Evolutionary conservation across 306 rosid genomes (phyloP).

Genomic region (Ammopiptanthus mongolicus): DNA sequence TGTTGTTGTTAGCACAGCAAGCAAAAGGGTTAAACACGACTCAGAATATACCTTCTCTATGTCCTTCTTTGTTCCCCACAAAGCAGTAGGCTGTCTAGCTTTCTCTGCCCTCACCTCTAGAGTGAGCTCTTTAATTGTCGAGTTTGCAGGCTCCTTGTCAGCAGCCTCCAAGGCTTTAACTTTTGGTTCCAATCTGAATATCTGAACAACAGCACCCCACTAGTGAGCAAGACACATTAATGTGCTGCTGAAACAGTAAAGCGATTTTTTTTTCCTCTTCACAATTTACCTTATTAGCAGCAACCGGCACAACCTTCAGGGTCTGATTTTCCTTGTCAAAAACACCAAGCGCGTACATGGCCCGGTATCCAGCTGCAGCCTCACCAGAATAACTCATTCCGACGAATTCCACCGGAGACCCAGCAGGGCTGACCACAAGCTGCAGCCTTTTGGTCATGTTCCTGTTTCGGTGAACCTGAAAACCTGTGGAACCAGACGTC

Average conservation of each 20-base stretch:
- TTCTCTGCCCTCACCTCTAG: not conserved
- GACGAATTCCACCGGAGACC: slow-evolving; percentile 62
- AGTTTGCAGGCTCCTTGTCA: slow-evolving; percentile 34
- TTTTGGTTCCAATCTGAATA: slow-evolving; percentile 81
- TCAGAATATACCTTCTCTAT: slow-evolving; percentile 49
- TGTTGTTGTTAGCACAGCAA: not conserved
- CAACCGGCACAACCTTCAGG: slow-evolving; percentile 60
- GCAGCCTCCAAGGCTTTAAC: slow-evolving; percentile 39
- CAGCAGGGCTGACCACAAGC: slow-evolving; percentile 62
- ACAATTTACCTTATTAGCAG: slow-evolving; percentile 58
- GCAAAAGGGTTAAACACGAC: not conserved
- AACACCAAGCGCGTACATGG: slow-evolving; percentile 65
- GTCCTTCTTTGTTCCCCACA: slow-evolving; percentile 58
- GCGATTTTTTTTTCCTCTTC: not conserved
- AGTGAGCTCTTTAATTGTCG: slow-evolving; percentile 37
- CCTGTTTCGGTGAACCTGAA: slow-evolving; percentile 45
- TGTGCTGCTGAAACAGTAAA: not conserved
- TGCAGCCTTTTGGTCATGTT: slow-evolving; percentile 52
- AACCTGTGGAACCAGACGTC: slow-evolving; percentile 6
- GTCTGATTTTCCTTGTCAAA: slow-evolving; percentile 64
- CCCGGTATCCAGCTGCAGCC: slow-evolving; percentile 57
- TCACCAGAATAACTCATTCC: slow-evolving; percentile 74
- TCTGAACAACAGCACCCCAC: slow-evolving; percentile 30
- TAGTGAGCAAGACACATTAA: not conserved
- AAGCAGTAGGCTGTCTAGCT: slow-evolving; percentile 25